Percentiles rank a stretch among this genome's conserved stretches.
Evolutionary conservation across 1,284 basidiomycete species (phyloP).

Genomic region (Spongiforma sp.): DNA sequence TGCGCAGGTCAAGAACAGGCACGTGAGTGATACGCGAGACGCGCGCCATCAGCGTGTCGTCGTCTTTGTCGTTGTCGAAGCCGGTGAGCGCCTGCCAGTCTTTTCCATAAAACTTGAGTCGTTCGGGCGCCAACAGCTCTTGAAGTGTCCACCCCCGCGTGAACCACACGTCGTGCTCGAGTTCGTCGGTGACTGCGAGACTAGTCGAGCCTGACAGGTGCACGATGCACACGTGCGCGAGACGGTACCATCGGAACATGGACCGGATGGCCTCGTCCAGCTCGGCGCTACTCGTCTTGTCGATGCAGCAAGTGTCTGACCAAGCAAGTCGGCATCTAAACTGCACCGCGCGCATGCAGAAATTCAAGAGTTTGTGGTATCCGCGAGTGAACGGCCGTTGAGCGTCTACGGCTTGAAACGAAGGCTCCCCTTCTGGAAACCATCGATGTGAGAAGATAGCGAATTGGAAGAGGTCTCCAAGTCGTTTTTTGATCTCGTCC

Average conservation of each 20-base stretch:
- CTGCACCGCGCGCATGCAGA: slow-evolving; percentile 25
- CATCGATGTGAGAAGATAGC: slow-evolving; percentile 36
- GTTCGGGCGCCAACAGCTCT: slow-evolving; percentile 29
- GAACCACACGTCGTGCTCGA: slow-evolving; percentile 33
- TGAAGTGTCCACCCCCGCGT: slow-evolving; percentile 35
- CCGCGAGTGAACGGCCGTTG: slow-evolving; percentile 6
- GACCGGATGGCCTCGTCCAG: slow-evolving; percentile 19
- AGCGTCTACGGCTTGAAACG: slow-evolving; percentile 21
- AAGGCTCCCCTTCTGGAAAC: slow-evolving; percentile 30
- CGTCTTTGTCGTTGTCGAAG: slow-evolving; percentile 24
- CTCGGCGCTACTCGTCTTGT: slow-evolving; percentile 23
- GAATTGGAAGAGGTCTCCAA: slow-evolving; percentile 18
- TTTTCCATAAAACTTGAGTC: slow-evolving; percentile 33
- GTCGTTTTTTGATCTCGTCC: slow-evolving; percentile 5
- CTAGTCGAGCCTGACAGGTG: slow-evolving; percentile 25
- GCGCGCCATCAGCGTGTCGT: slow-evolving; percentile 13
- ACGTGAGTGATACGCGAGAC: slow-evolving; percentile 27
- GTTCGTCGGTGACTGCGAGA: slow-evolving; percentile 16
- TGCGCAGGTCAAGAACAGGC: slow-evolving; percentile 15
- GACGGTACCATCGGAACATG: not conserved
- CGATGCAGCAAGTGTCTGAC: slow-evolving; percentile 18
- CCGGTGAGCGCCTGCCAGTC: slow-evolving; percentile 26
- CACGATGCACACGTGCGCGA: slow-evolving; percentile 33
- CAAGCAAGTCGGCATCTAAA: slow-evolving; percentile 27
- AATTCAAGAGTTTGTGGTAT: slow-evolving; percentile 9